Conservation (phyloP, 305 asterid genomes). For the Withania somnifera region DNA sequence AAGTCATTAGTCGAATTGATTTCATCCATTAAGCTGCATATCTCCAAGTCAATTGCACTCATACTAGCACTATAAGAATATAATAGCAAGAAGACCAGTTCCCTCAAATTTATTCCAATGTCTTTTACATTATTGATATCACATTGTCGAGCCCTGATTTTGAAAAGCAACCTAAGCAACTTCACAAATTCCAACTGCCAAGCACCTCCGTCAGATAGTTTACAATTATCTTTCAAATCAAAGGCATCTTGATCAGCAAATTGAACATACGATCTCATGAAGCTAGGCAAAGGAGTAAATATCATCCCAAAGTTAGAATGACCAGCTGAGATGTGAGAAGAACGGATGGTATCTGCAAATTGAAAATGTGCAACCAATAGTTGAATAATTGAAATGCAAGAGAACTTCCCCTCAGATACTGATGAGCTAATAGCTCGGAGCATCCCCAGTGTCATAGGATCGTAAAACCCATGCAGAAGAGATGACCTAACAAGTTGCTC, state of each 20-base stretch:
- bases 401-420: constrained; percentile 51
- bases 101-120: constrained; percentile 46
- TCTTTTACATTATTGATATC: constrained; percentile 35
- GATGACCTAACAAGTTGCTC: constrained; percentile 53
- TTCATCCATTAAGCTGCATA: constrained; percentile 53
- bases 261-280: constrained; percentile 38
- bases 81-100: constrained; percentile 58
- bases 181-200: constrained; percentile 63
- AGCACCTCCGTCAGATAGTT: constrained; percentile 22
- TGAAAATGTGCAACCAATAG: constrained; percentile 75
- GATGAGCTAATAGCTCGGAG: constrained; percentile 47
- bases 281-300: constrained; percentile 63
- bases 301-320: constrained; percentile 48
- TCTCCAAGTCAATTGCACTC: constrained; percentile 63
- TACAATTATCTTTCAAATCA: constrained; percentile 19
- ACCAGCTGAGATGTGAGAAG: constrained; percentile 30
- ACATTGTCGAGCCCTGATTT: constrained; percentile 32
- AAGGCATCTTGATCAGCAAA: constrained; percentile 13
- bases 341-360: constrained; percentile 38
- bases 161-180: constrained; percentile 63
- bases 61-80: constrained; percentile 70
- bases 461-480: constrained; percentile 78
- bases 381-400: constrained; percentile 49
- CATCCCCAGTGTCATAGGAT: constrained; percentile 51
- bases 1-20: constrained; percentile 47